Conservation (phyloP, 2,329 filamentous ascomycete species). For the Madurella fahalii region DNA sequence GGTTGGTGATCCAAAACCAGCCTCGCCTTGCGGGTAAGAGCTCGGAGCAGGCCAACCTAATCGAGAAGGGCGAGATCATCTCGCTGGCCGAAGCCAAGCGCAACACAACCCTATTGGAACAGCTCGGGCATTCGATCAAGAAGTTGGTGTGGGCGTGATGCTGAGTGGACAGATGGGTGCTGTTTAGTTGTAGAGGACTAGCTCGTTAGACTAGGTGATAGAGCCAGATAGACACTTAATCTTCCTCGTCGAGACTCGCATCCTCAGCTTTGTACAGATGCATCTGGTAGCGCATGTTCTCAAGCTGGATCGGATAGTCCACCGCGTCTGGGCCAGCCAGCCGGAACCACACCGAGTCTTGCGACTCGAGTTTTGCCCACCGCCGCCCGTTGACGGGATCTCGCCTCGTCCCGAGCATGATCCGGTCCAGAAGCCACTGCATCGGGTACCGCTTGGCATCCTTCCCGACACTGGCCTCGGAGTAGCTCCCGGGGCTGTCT, state of each 20-base stretch:
- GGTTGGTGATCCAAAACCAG: slow-evolving; percentile 53
- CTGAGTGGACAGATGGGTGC: neutral
- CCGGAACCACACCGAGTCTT: slow-evolving; percentile 84
- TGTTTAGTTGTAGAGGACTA: neutral
- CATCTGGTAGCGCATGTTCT: slow-evolving; percentile 94
- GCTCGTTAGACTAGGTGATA: neutral
- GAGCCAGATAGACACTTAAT: neutral
- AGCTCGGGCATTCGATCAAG: slow-evolving; percentile 85
- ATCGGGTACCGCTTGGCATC: slow-evolving; percentile 74
- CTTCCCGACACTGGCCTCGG: slow-evolving; percentile 68
- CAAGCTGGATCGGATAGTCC: slow-evolving; percentile 77
- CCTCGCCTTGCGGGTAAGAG: slow-evolving; percentile 38
- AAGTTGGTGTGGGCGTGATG: slow-evolving; percentile 76
- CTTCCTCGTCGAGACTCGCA: slow-evolving; percentile 5
- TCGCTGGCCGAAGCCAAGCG: slow-evolving; percentile 79
- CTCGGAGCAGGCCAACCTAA: slow-evolving; percentile 44
- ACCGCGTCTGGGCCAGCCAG: slow-evolving; percentile 53
- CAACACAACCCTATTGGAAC: slow-evolving; percentile 81
- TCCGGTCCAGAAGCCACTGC: slow-evolving; percentile 86
- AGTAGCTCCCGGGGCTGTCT: slow-evolving; percentile 92
- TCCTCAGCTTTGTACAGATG: slow-evolving; percentile 63
- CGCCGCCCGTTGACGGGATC: slow-evolving; percentile 30
- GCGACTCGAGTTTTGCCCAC: slow-evolving; percentile 72
- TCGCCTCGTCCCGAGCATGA: slow-evolving; percentile 45
- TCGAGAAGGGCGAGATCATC: slow-evolving; percentile 66